A percentile compares a stretch with the other conserved stretches of the same genome.
Evolutionary conservation across 1,139 yeast species (phyloP).

Genomic region (Candida labiduridarum): DNA sequence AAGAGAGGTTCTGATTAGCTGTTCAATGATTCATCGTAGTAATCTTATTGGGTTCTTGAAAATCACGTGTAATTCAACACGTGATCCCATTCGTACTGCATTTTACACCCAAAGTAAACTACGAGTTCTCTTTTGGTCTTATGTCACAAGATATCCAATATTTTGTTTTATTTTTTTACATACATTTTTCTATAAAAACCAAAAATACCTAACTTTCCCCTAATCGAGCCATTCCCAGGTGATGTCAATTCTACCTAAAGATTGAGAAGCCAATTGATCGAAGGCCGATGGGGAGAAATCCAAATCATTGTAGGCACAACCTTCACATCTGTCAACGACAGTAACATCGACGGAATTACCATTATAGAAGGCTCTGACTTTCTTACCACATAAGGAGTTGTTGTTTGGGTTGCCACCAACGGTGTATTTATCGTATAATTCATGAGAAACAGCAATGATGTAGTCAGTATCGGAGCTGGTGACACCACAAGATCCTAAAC

Average conservation of each 20-base stretch:
- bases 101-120: background rate
- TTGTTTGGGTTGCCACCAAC: constrained; percentile 41
- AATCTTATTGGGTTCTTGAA: background rate
- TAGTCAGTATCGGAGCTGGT: constrained; percentile 48
- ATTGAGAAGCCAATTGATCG: constrained; percentile 36
- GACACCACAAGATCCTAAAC: constrained; percentile 65
- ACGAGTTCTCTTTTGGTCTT: too few relatives aligned
- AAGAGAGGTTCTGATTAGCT: too few relatives aligned
- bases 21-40: too few relatives aligned
- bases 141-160: too few relatives aligned
- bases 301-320: constrained; percentile 39
- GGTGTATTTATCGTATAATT: constrained; percentile 33
- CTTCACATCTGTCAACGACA: constrained; percentile 46
- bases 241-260: constrained; percentile 45
- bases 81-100: too few relatives aligned
- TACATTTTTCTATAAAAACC: background rate
- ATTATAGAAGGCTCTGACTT: constrained; percentile 39
- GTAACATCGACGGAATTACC: constrained; percentile 48
- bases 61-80: background rate
- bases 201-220: background rate
- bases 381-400: constrained; percentile 46
- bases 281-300: constrained; percentile 52
- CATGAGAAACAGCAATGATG: constrained; percentile 47
- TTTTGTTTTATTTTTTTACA: background rate
- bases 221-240: constrained; percentile 38